Base-by-base conservation (phyloP, 2,329 filamentous ascomycete species). In the Ophiostoma montium region DNA sequence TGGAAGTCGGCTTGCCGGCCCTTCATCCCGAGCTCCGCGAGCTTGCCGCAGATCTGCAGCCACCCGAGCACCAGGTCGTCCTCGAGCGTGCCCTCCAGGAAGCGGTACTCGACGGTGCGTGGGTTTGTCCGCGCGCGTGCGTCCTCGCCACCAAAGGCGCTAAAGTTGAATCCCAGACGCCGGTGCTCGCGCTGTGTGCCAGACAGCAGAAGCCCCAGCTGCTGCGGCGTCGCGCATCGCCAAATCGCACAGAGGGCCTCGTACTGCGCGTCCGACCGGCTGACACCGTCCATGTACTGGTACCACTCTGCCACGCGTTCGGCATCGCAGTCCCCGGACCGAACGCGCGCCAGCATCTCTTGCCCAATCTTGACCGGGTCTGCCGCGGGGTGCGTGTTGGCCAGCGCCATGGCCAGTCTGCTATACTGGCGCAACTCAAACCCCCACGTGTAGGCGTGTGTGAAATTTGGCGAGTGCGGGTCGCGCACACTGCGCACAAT, bases 161-260 rank as follows among this genome's bases (percentile, higher is more conserved):
- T 64, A 43, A 68, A 68, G 55, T 67, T 67, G 58, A 67, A 66
- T 2, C 66, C 65, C 3, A 67, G 61, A 5, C 65, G 61, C 0
- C 63, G 60, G 53, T 63, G 61, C 48, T 59, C 58, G 32, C 56
- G 58, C 31, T 57, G 56, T 1, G 57, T 50, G 0, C 65, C 65
- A 1, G 65, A 65, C 12, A 68, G 57, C 23, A 67, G 55, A 43
- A 53, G 55, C 8, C 64, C 65, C 5, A 68, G 59, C 39, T 65
- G 57, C 3, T 52, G 36, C 32, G 61, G 54, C 0, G 61, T 60
- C 1, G 44, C 38, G 0, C 57, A 54, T 5, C 53, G 52, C 57
- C 61, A 62, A 27, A 67, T 66, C 35, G 56, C 57, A 9, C 53
- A 51, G 11, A 65, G 49, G 0, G 62, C 62, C 8, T 53, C 48